phyloP scores from a whole-genome alignment of 805 yeast species.

The Komagataella pastoris region DNA sequence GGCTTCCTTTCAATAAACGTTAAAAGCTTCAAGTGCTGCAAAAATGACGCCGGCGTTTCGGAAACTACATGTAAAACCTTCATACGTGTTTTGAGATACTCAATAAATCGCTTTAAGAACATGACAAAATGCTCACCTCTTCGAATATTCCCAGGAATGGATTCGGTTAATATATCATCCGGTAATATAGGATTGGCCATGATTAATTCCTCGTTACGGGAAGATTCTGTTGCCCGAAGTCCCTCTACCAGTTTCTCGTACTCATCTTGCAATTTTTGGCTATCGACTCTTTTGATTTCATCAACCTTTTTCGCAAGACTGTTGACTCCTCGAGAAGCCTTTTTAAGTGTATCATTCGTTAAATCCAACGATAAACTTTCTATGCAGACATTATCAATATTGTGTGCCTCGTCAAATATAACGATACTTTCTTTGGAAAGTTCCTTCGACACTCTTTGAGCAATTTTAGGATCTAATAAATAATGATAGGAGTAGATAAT shows the following conservation, averaged over 20 bases:
- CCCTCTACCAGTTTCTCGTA: slow-evolving; percentile 88
- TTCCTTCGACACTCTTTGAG: slow-evolving; percentile 88
- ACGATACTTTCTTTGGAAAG: slow-evolving; percentile 86
- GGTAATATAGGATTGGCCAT: slow-evolving; percentile 85
- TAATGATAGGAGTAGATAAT: slow-evolving; percentile 95
- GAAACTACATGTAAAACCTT: slow-evolving; percentile 93
- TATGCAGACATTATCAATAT: slow-evolving; percentile 96
- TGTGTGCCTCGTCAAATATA: slow-evolving; percentile 97
- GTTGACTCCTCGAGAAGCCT: slow-evolving; percentile 80
- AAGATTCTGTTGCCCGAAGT: slow-evolving; percentile 64
- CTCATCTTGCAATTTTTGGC: slow-evolving; percentile 76
- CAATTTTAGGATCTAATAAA: slow-evolving; percentile 90
- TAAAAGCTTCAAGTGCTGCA: slow-evolving; percentile 84
- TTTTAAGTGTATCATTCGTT: slow-evolving; percentile 77
- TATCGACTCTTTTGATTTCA: slow-evolving; percentile 70
- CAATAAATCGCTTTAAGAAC: slow-evolving; percentile 83
- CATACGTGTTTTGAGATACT: slow-evolving; percentile 93
- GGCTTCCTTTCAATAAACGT: slow-evolving; percentile 93
- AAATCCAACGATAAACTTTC: slow-evolving; percentile 87
- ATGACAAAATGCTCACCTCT: slow-evolving; percentile 96
- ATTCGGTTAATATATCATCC: slow-evolving; percentile 75
- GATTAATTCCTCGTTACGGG: slow-evolving; percentile 48
- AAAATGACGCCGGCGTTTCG: slow-evolving; percentile 90
- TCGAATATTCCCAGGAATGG: slow-evolving; percentile 93
- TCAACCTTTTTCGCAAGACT: slow-evolving; percentile 72